Evolutionary conservation across 345 rosid genomes (phyloP), one percentile per base, ranked within the genome.

Genomic region (Eucalyptus tenuipes): DNA sequence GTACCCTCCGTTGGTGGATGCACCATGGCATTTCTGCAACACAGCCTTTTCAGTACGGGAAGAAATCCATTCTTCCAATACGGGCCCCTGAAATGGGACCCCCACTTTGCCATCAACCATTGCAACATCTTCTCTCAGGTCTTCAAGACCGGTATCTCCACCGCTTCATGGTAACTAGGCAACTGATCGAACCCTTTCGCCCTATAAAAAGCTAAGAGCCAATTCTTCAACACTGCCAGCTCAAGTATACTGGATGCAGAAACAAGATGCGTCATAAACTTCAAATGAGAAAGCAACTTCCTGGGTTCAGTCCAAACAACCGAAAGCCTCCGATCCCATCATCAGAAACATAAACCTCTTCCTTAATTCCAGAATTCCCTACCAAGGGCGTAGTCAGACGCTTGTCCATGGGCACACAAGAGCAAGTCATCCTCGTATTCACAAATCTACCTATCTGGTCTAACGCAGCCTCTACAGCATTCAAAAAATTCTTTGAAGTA

Each of bases 71-170:
- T 93, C 93, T 90, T 93, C 94, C 88, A 92, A 93, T 86, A 82
- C 87, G 3, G 93, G 95, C 42, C 95, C 95, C 33, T 88, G 90
- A 84, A 66, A 87, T 80, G 79, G 91, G 85, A 88, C 89, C 33
- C 93, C 95, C 88, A 66, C 89, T 47, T 86, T 82, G 45, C 89
- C 87, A 29, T 37, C 87, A 57, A 89, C 92, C 75, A 91, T 93
- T 55, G 53, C 91, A 50, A 84, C 53, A 16, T 91, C 89, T 27
- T 91, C 90, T 59, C 88, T 86, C 42, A 91, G 92, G 85, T 97
- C 97, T 91, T 98, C 99, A 49, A 94, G 95, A 61, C 98, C 99
- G 90, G 93, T 84, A 98, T 90, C 50, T 92, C 91, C 53, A 89
- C 91, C 7, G 95, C 93, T 82, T 96, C 98, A 88, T 87, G 89